phyloP scores from a whole-genome alignment of 495 filamentous ascomycete genomes.

The Lindgomyces ingoldianus region DNA sequence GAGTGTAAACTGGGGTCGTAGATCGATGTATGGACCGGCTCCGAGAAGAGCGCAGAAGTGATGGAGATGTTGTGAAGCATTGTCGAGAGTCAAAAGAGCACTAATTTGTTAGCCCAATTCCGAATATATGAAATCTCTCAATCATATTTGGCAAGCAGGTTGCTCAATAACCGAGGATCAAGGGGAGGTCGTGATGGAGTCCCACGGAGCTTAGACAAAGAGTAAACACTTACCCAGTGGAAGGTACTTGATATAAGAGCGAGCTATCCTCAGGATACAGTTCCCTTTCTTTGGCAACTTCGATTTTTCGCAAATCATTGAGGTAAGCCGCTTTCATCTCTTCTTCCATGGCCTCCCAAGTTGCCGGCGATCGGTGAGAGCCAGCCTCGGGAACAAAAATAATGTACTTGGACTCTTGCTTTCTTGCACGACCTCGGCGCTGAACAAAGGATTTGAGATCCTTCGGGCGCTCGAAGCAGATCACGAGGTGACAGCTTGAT shows the following conservation, averaged over 20 bases:
- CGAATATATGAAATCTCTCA: too few relatives aligned
- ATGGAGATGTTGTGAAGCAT: conserved; percentile 71
- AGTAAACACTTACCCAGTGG: conserved; percentile 56
- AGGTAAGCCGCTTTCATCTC: conserved; percentile 74
- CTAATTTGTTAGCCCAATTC: conserved; percentile 45
- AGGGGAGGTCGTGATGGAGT: too few relatives aligned
- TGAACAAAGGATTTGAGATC: conserved; percentile 89
- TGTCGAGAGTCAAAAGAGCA: conserved; percentile 71
- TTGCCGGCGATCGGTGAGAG: conserved; percentile 31
- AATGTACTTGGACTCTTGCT: conserved; percentile 67
- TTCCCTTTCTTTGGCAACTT: conserved; percentile 55
- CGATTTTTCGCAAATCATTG: conserved; percentile 62
- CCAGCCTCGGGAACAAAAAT: conserved; percentile 58
- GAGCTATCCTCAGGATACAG: conserved; percentile 51
- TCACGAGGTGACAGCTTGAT: conserved; percentile 77
- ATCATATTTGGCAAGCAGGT: too few relatives aligned
- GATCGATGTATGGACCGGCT: conserved; percentile 55
- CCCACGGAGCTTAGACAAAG: conserved; percentile 10
- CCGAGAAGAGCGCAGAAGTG: conserved; percentile 77
- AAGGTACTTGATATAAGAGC: conserved; percentile 51
- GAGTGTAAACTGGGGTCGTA: conserved; percentile 53
- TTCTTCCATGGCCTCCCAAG: conserved; percentile 65
- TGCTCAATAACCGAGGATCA: too few relatives aligned
- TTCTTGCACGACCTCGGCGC: conserved; percentile 78
- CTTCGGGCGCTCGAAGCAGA: conserved; percentile 77